These are phyloP conservation scores for Fusarium sp. DNA, from an alignment of 2,329 filamentous ascomycete genomes.

Conservation along the genomic window DNA sequence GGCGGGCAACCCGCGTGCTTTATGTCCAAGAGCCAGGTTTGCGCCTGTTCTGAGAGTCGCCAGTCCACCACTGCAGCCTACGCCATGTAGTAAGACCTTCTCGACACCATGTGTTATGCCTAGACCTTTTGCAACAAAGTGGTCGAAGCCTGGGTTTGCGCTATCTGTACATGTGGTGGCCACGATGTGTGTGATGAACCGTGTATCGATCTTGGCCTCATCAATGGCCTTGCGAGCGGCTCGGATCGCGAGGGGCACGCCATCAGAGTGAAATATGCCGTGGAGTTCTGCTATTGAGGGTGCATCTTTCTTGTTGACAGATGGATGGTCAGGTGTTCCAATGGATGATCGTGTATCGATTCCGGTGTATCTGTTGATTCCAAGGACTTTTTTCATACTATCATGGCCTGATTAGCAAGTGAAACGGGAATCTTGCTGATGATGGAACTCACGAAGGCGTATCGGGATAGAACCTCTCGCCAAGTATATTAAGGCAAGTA, in stretches of 20 bases:
- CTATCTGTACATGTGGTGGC: constrained; percentile 78
- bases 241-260: constrained; percentile 68
- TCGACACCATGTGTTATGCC: constrained; percentile 71
- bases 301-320: constrained; percentile 67
- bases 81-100: constrained; percentile 74
- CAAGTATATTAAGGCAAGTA: constrained; percentile 65
- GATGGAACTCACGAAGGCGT: constrained; percentile 66
- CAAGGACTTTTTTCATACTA: constrained; percentile 73
- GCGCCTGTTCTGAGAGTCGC: constrained; percentile 73
- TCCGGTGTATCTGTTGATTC: constrained; percentile 74
- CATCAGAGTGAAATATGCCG: constrained; percentile 67
- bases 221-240: constrained; percentile 68
- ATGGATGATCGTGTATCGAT: constrained; percentile 74
- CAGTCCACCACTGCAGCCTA: constrained; percentile 75
- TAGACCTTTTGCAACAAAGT: constrained; percentile 71
- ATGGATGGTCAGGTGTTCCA: constrained; percentile 70
- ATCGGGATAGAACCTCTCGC: constrained; percentile 70
- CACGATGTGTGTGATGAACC: constrained; percentile 74
- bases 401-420: neutral
- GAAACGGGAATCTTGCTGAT: neutral
- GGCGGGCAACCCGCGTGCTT: constrained; percentile 69
- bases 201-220: constrained; percentile 65
- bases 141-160: constrained; percentile 77
- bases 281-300: constrained; percentile 70
- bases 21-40: constrained; percentile 74